These are phyloP conservation scores for Xylaria curta DNA, from an alignment of 495 filamentous ascomycete species.

Conservation along the genomic window DNA sequence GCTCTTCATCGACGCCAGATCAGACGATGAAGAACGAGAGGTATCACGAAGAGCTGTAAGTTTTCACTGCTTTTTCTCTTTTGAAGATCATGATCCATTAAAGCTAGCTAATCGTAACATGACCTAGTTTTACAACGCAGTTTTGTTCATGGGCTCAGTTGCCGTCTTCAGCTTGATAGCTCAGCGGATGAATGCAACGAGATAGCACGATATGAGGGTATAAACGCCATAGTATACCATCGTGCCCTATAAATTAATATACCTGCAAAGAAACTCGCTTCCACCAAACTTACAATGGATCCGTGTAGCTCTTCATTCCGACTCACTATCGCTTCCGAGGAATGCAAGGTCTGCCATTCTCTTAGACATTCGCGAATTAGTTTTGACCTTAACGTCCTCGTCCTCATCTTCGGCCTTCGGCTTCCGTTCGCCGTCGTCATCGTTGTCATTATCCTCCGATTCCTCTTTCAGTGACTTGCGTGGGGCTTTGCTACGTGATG, in stretches of 20 bases:
- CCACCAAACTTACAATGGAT: slow-evolving; percentile 3
- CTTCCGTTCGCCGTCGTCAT: slow-evolving; percentile 38
- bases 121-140: slow-evolving; percentile 91
- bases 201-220: slow-evolving; percentile 31
- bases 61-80: slow-evolving; percentile 18
- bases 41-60: slow-evolving; percentile 92
- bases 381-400: slow-evolving; percentile 32
- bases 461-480: slow-evolving; percentile 39
- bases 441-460: slow-evolving; percentile 43
- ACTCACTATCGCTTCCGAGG: slow-evolving; percentile 54
- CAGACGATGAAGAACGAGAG: slow-evolving; percentile 91
- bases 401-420: slow-evolving; percentile 35
- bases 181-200: slow-evolving; percentile 65
- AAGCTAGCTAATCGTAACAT: neutral
- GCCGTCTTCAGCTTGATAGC: slow-evolving; percentile 91
- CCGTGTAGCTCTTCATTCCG: slow-evolving; percentile 40
- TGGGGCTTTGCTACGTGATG: slow-evolving; percentile 41
- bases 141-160: slow-evolving; percentile 93
- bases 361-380: slow-evolving; percentile 39
- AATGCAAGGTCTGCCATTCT: slow-evolving; percentile 52
- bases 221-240: neutral
- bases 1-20: slow-evolving; percentile 93
- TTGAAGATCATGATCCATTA: neutral
- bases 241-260: neutral
- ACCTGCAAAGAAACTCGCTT: neutral